Evolutionary conservation across 208 protist species (phyloP).

Genomic region (Phytomonas sp.): DNA sequence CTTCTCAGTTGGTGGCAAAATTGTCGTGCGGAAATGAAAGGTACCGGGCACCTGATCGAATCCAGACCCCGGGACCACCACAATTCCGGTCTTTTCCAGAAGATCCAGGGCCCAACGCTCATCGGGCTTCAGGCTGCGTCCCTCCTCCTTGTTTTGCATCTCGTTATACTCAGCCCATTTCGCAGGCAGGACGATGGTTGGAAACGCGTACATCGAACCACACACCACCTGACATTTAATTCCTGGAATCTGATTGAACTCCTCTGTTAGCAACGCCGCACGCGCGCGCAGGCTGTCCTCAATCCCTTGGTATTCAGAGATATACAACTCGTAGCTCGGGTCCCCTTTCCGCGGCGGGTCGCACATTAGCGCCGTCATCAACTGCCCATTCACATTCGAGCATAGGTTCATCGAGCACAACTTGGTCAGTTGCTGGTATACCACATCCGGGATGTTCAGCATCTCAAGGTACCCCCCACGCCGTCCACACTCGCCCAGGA

Average conservation of each 20-base stretch:
- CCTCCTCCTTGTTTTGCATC: slow-evolving; percentile 50
- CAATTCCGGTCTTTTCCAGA: slow-evolving; percentile 93
- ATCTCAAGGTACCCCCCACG: slow-evolving; percentile 97
- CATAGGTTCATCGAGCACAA: slow-evolving; percentile 94
- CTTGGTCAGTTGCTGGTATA: slow-evolving; percentile 93
- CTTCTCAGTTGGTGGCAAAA: slow-evolving; percentile 95
- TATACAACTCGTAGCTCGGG: slow-evolving; percentile 84
- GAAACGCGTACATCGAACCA: slow-evolving; percentile 99
- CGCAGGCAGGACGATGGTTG: slow-evolving; percentile 82
- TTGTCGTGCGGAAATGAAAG: slow-evolving; percentile 98
- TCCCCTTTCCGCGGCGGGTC: slow-evolving; percentile 90
- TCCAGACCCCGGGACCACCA: slow-evolving; percentile 93
- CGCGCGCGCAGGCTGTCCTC: slow-evolving; percentile 50
- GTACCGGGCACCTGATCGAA: slow-evolving; percentile 95
- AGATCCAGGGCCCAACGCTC: slow-evolving; percentile 94
- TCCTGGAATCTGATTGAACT: slow-evolving; percentile 90
- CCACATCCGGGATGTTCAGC: slow-evolving; percentile 47
- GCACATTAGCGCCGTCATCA: slow-evolving; percentile 94
- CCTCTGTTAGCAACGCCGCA: slow-evolving; percentile 58
- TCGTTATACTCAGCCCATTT: slow-evolving; percentile 65
- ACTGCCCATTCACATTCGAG: slow-evolving; percentile 94
- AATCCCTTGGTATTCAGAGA: slow-evolving; percentile 77
- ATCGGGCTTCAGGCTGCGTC: slow-evolving; percentile 80
- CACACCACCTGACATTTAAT: slow-evolving; percentile 89
- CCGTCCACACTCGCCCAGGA: slow-evolving; percentile 96